Percentiles rank a stretch among this genome's conserved stretches.
Evolutionary conservation across 2,329 filamentous ascomycete genomes (phyloP).

Genomic region (Beauveria caledonica): DNA sequence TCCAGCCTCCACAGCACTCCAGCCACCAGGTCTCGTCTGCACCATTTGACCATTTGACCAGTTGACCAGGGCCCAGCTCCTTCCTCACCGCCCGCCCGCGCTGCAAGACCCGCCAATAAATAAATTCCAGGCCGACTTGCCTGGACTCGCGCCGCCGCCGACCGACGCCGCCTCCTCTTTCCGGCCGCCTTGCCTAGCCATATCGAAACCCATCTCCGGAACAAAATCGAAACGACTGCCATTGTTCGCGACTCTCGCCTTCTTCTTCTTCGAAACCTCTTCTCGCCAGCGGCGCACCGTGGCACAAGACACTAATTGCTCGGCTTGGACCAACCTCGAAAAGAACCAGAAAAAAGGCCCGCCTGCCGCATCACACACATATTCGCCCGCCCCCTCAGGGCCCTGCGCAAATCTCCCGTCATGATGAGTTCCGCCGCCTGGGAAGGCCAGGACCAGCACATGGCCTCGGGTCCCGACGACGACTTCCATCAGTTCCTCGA

Average conservation of each 20-base stretch:
- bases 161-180: not conserved
- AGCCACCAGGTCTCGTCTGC: too few species aligned
- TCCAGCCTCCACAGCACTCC: too few species aligned
- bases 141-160: not conserved
- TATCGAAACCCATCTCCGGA: not conserved
- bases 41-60: too few species aligned
- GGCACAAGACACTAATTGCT: not conserved
- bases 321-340: not conserved
- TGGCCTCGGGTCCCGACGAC: slow-evolving; percentile 45
- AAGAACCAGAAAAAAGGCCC: not conserved
- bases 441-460: slow-evolving; percentile 48
- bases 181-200: not conserved
- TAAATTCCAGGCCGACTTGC: not conserved
- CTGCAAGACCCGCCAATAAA: not conserved
- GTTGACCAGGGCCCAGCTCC: too few species aligned
- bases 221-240: too few species aligned
- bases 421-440: slow-evolving; percentile 48
- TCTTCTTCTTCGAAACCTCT: too few species aligned
- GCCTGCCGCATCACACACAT: not conserved
- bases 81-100: too few species aligned
- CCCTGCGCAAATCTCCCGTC: slow-evolving; percentile 5
- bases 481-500: slow-evolving; percentile 59
- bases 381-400: not conserved
- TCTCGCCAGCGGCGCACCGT: not conserved
- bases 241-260: too few species aligned